Base-by-base conservation (phyloP, 176 grass and related monocot genomes). In the Guadua angustifolia region DNA sequence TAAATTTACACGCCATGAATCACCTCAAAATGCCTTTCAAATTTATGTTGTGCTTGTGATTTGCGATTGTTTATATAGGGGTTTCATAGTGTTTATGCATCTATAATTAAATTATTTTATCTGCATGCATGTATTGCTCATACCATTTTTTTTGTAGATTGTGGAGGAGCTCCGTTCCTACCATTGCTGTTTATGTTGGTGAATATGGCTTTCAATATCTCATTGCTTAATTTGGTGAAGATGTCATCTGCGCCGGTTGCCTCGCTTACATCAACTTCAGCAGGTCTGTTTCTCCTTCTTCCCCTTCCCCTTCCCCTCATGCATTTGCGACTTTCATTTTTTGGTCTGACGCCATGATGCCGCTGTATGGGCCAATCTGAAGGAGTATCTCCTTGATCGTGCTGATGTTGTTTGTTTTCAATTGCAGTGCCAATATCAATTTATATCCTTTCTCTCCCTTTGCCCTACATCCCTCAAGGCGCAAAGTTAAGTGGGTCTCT, bases 151-250 rank as follows among this genome's bases (percentile, higher is more conserved):
- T 67, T 87, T 92, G 40, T 80, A 97, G 95, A 86, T 69, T 97
- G 95, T 7, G 90, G 93, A 63, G 95, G 95, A 82, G 95, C 95
- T 75, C 92, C 95, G 86, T 90, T 90, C 65, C 87, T 95, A 62
- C 93, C 93, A 17, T 75, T 98, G 38, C 55, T 98, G 7, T 95
- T 95, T 84, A 95, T 98, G 85, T 36, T 71, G 67, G 85, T 84
- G 52, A 95, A 95, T 81, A 95, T 98, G 95, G 89, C 68, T 65
- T 98, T 98, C 88, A 98, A 95, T 68, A 90, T 98, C 66, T 91
- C 93, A 21, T 85, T 98, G 87, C 93, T 95, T 71, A 90, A 93
- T 87, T 92, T 98, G 80, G 85, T 98, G 72, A 98, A 98, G 85
- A 90, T 95, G 76, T 95, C 95, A 21, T 95, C 95, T 78, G 93